These are phyloP conservation scores for Pseudonitzschia pungens DNA, from an alignment of 108 stramenopile species.

Conservation along the genomic window DNA sequence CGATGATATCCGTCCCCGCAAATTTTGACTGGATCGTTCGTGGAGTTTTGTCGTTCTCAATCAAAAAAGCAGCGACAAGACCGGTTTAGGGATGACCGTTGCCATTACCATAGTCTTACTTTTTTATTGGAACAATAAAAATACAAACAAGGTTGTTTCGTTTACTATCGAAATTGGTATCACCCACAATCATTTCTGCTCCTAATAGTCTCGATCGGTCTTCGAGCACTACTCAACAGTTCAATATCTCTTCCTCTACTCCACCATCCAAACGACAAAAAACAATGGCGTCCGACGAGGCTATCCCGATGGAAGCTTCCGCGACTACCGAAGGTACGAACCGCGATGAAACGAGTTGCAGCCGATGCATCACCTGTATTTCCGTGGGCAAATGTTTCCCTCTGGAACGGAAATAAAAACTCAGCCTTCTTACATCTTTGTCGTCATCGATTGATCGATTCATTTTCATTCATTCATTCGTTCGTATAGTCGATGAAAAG, in stretches of 20 bases:
- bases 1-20: neutral
- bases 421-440: neutral
- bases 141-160: neutral
- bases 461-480: neutral
- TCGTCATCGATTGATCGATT: neutral
- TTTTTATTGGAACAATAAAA: neutral
- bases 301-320: constrained; percentile 36
- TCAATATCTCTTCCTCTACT: constrained; percentile 19
- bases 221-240: constrained; percentile 6
- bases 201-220: neutral
- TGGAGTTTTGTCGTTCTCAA: too few species aligned
- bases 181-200: neutral
- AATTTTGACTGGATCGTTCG: neutral
- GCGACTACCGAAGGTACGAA: constrained; percentile 38
- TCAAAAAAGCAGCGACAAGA: too few species aligned
- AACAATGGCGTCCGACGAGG: constrained; percentile 32
- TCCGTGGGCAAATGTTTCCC: neutral
- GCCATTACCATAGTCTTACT: neutral
- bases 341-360: neutral
- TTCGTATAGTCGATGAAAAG: constrained; percentile 88
- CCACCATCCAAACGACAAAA: constrained; percentile 37
- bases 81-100: neutral
- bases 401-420: neutral
- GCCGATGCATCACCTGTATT: neutral
- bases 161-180: neutral